A percentile compares a stretch with the other conserved stretches of the same genome.
phyloP scores from a whole-genome alignment of 331 rosid species.

The Pyrus hybrid region DNA sequence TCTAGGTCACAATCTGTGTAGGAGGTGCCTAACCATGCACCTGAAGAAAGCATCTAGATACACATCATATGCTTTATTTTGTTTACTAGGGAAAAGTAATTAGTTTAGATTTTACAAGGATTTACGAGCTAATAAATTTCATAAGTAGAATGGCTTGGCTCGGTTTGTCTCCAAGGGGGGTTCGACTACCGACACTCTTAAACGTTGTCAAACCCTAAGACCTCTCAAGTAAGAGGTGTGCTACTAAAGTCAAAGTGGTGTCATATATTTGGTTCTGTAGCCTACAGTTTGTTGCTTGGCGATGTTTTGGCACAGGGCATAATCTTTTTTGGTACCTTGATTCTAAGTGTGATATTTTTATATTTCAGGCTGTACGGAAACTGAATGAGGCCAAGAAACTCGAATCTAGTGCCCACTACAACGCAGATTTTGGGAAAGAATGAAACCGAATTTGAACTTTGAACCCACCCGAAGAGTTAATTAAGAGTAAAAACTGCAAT shows the following conservation, averaged over 20 bases:
- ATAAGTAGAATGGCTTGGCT: not conserved
- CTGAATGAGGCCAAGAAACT: constrained; percentile 93
- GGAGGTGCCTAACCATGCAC: not conserved
- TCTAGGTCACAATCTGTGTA: not conserved
- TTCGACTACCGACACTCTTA: not conserved
- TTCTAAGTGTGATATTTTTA: not conserved
- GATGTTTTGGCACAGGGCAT: not conserved
- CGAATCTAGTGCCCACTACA: constrained; percentile 84
- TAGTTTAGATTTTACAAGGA: not conserved
- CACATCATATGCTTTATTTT: not conserved
- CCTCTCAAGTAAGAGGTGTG: not conserved
- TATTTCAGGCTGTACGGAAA: constrained; percentile 83
- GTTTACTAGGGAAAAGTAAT: not conserved
- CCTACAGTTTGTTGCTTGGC: not conserved
- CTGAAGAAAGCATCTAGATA: not conserved
- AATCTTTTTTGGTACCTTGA: not conserved
- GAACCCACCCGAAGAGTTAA: not conserved
- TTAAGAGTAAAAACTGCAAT: not conserved
- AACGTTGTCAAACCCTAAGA: not conserved
- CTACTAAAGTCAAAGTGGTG: not conserved
- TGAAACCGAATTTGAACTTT: not conserved
- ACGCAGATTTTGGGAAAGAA: constrained; percentile 75
- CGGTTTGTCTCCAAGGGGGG: not conserved
- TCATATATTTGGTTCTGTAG: not conserved
- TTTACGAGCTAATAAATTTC: not conserved